A percentile compares a stretch with the other conserved stretches of the same genome.
Conservation (phyloP, 1,284 basidiomycete genomes). For the Stereum hirsutum region DNA sequence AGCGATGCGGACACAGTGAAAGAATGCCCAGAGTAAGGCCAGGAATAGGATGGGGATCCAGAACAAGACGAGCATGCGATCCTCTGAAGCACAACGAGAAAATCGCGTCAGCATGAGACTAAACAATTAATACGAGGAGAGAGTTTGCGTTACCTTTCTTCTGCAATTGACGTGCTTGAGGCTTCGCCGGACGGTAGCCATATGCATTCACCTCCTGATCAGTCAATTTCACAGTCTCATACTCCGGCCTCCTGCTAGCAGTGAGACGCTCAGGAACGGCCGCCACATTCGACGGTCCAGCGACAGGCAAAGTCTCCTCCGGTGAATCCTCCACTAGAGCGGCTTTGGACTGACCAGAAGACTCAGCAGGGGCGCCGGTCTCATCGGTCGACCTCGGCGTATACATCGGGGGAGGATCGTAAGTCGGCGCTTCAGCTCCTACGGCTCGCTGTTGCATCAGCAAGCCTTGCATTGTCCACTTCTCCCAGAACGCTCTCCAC, state of each 20-base stretch:
- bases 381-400: conserved; percentile 41
- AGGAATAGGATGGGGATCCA: conserved; percentile 87
- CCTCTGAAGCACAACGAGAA: conserved; percentile 40
- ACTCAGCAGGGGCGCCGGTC: conserved; percentile 7
- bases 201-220: conserved; percentile 61
- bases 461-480: conserved; percentile 51
- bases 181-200: conserved; percentile 48
- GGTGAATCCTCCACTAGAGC: conserved; percentile 10
- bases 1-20: conserved; percentile 47
- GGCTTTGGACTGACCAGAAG: not conserved
- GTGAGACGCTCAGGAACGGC: conserved; percentile 11
- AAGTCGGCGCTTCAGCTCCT: conserved; percentile 33
- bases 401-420: conserved; percentile 57
- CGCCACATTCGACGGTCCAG: conserved; percentile 10
- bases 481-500: conserved; percentile 62
- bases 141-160: conserved; percentile 59
- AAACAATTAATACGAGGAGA: not conserved
- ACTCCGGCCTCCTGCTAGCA: conserved; percentile 35
- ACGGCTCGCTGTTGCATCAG: conserved; percentile 27
- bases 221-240: conserved; percentile 39
- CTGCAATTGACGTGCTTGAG: conserved; percentile 41
- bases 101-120: conserved; percentile 7
- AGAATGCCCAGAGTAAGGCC: conserved; percentile 58
- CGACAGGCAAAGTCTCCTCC: conserved; percentile 7
- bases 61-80: conserved; percentile 88